Evolutionary conservation across 768 basidiomycete genomes (phyloP).

Genomic region (Baorangia bicolor): DNA sequence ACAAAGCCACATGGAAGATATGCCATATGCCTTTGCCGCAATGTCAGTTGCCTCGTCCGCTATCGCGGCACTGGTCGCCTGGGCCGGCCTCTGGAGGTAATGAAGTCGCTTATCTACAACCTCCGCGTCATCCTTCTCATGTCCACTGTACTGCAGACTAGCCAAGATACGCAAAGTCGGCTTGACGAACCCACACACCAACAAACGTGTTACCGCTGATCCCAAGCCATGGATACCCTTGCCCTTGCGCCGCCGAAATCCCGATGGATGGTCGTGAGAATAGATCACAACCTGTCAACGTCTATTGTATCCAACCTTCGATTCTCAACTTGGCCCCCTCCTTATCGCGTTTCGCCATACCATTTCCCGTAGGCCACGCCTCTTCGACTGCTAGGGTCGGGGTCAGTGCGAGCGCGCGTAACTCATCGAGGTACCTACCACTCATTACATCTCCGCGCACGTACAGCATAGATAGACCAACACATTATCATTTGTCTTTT

Average conservation of each 20-base stretch:
- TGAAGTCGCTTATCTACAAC: constrained; percentile 11
- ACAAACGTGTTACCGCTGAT: constrained; percentile 10
- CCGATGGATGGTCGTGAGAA: constrained; percentile 41
- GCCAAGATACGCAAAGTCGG: constrained; percentile 47
- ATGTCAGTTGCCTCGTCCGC: constrained; percentile 60
- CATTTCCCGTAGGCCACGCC: neutral
- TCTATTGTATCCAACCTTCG: neutral
- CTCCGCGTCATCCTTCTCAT: constrained; percentile 12
- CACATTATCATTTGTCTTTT: neutral
- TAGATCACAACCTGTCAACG: constrained; percentile 5
- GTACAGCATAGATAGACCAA: constrained; percentile 14
- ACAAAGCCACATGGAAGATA: constrained; percentile 67
- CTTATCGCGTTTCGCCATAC: constrained; percentile 11
- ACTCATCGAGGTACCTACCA: constrained; percentile 1
- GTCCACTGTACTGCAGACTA: constrained; percentile 29
- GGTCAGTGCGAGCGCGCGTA: constrained; percentile 14
- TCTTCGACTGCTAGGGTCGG: constrained; percentile 13
- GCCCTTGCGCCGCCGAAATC: constrained; percentile 39
- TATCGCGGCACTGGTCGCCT: constrained; percentile 61
- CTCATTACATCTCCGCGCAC: constrained; percentile 14
- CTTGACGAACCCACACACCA: constrained; percentile 31
- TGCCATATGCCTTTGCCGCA: constrained; percentile 70
- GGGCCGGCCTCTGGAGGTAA: constrained; percentile 64
- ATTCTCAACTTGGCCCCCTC: neutral
- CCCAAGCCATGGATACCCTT: constrained; percentile 37